These are phyloP conservation scores for Physcomitrium patens DNA, from an alignment of 225 moss, liverwort and hornwort species.

Conservation along the genomic window DNA sequence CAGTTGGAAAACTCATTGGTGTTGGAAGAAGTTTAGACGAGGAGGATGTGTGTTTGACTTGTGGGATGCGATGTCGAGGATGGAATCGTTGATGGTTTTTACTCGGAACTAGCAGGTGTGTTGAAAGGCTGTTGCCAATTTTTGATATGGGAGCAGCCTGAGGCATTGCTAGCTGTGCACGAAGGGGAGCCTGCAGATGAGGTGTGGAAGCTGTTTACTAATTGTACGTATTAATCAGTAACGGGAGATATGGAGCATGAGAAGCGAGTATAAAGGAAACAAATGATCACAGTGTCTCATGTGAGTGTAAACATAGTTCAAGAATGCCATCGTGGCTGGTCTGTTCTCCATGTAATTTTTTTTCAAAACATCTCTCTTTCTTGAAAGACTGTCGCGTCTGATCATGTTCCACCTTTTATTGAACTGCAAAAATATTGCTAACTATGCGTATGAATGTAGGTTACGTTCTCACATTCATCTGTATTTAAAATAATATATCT, in stretches of 20 bases:
- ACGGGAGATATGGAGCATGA: not conserved
- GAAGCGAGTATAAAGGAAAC: not conserved
- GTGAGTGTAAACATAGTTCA: not conserved
- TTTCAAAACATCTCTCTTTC: not conserved
- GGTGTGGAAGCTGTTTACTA: constrained; percentile 12
- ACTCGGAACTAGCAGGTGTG: constrained; percentile 24
- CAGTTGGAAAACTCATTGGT: constrained; percentile 18
- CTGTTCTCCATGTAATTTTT: not conserved
- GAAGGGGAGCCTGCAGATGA: constrained; percentile 12
- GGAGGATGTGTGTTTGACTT: not conserved
- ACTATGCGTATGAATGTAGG: too few relatives aligned
- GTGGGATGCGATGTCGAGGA: constrained; percentile 14
- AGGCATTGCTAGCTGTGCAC: constrained; percentile 25
- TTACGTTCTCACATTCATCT: too few relatives aligned
- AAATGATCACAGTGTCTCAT: not conserved
- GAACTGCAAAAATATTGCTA: too few relatives aligned
- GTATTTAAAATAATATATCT: too few relatives aligned
- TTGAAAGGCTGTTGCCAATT: constrained; percentile 14
- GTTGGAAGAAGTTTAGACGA: constrained; percentile 13
- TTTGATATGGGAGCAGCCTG: constrained; percentile 1
- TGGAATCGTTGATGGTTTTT: constrained; percentile 13
- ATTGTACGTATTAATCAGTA: not conserved
- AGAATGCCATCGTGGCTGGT: not conserved
- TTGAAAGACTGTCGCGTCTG: too few relatives aligned
- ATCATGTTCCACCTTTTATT: too few relatives aligned